Evolutionary conservation across 257 asterid species (phyloP).

Genomic region (Ilex aquifolium): DNA sequence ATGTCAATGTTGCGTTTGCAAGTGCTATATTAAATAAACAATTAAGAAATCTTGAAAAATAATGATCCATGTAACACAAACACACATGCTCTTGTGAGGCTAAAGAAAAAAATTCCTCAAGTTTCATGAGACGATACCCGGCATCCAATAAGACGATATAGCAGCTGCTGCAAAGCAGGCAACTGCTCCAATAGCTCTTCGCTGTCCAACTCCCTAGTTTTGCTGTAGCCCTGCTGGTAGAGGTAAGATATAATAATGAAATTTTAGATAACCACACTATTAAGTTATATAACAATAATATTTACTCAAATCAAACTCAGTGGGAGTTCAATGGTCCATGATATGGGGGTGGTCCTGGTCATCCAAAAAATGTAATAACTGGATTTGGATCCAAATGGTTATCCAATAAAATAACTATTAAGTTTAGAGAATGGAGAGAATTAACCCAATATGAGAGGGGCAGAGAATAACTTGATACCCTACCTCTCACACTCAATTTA

Average conservation of each 20-base stretch:
- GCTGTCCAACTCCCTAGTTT: conserved; percentile 80
- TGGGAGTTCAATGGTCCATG: too few species aligned
- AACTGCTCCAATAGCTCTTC: conserved; percentile 86
- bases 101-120: conserved; percentile 6
- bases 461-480: too few species aligned
- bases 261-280: conserved; percentile 5
- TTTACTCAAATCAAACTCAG: too few species aligned
- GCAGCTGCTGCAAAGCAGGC: conserved; percentile 91
- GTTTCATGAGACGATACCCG: conserved; percentile 50
- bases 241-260: conserved; percentile 5
- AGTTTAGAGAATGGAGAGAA: too few species aligned
- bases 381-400: too few species aligned
- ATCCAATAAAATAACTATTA: too few species aligned
- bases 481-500: too few species aligned
- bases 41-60: conserved; percentile 7
- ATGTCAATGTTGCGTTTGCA: not conserved
- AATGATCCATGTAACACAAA: too few species aligned
- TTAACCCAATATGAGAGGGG: too few species aligned
- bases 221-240: conserved; percentile 71
- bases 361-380: too few species aligned
- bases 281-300: too few species aligned
- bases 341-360: too few species aligned
- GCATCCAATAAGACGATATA: conserved; percentile 88
- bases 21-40: not conserved
- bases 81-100: not conserved